These are phyloP conservation scores for Austroboletus olivaceoglutinosus DNA, from an alignment of 1,284 basidiomycete genomes.

Conservation along the genomic window DNA sequence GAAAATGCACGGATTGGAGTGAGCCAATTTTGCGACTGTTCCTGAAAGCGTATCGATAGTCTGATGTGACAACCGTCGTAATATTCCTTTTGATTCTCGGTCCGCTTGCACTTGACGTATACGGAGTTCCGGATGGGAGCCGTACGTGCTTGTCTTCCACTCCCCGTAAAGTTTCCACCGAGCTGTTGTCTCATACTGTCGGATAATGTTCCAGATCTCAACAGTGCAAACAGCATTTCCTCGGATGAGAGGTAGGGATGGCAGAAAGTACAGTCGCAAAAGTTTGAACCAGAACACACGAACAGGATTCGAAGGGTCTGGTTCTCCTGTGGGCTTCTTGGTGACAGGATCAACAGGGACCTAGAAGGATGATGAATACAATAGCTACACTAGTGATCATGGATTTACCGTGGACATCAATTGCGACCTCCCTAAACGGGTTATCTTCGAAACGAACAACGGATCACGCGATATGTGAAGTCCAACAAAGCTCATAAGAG, in stretches of 20 bases:
- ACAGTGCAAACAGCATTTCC: conserved; percentile 84
- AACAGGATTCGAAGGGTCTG: conserved; percentile 54
- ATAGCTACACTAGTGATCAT: conserved; percentile 30
- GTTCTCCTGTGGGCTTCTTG: conserved; percentile 52
- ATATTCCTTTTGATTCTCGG: conserved; percentile 75
- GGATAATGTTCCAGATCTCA: conserved; percentile 86
- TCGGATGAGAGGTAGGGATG: conserved; percentile 81
- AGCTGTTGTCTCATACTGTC: conserved; percentile 71
- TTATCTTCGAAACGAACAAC: conserved; percentile 59
- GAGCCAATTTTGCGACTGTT: conserved; percentile 90
- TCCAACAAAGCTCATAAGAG: conserved; percentile 73
- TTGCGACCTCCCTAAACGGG: conserved; percentile 55
- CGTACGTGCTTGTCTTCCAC: conserved; percentile 79
- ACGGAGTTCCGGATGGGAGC: conserved; percentile 70
- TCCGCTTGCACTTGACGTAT: conserved; percentile 72
- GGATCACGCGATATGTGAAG: conserved; percentile 74
- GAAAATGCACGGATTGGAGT: conserved; percentile 91
- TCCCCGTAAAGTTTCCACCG: conserved; percentile 95
- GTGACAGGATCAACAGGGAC: conserved; percentile 51
- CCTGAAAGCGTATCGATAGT: conserved; percentile 81
- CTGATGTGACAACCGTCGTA: conserved; percentile 80
- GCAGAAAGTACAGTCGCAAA: conserved; percentile 79
- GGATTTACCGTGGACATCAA: conserved; percentile 42
- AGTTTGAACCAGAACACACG: conserved; percentile 80
- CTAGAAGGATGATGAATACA: conserved; percentile 31